Evolutionary conservation across 176 grass and related monocot species (phyloP).

Genomic region (Guadua angustifolia): DNA sequence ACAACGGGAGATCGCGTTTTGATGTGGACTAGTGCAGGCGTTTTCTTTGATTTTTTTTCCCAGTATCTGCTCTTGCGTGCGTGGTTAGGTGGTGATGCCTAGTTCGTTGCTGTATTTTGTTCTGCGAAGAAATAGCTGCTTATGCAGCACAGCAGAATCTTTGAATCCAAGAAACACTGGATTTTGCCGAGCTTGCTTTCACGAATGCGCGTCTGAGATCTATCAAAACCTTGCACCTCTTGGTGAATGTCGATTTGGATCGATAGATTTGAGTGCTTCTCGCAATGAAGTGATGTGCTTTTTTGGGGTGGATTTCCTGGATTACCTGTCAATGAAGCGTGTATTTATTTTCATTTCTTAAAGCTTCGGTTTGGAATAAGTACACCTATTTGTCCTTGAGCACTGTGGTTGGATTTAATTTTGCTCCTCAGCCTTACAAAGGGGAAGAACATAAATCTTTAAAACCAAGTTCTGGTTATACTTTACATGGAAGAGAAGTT

Average conservation of each 20-base stretch:
- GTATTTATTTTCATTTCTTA: constrained; percentile 37
- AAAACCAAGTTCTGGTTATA: not conserved
- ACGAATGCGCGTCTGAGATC: constrained; percentile 4
- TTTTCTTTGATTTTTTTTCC: not conserved
- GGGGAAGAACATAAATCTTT: constrained; percentile 13
- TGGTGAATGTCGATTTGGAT: constrained; percentile 13
- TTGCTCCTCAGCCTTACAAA: constrained; percentile 11
- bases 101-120: not conserved
- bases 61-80: constrained; percentile 20
- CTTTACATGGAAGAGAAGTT: constrained; percentile 12
- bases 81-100: constrained; percentile 30
- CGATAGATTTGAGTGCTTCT: not conserved
- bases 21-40: constrained; percentile 25
- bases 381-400: not conserved
- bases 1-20: constrained; percentile 37
- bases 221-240: not conserved
- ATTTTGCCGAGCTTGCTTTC: not conserved
- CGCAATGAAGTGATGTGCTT: not conserved
- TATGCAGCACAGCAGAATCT: not conserved
- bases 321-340: not conserved
- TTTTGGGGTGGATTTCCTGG: constrained; percentile 12
- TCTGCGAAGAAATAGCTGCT: not conserved
- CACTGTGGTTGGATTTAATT: constrained; percentile 5
- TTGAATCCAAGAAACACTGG: not conserved
- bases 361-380: constrained; percentile 31